These are phyloP conservation scores for Leccinum idahoense DNA, from an alignment of 1,284 basidiomycete genomes.

Conservation along the genomic window DNA sequence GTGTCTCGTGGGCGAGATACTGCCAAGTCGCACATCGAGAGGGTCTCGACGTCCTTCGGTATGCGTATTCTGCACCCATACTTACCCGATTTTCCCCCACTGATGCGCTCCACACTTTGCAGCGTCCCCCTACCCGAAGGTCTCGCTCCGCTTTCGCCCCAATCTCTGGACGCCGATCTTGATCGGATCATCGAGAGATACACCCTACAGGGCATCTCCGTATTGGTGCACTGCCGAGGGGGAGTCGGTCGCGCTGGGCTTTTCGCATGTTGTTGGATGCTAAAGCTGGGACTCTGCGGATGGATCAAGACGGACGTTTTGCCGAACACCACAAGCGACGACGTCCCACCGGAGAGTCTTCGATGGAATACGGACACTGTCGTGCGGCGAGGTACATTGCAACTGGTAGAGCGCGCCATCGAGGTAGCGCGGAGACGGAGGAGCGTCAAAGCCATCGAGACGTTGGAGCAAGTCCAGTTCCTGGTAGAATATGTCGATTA, in stretches of 20 bases:
- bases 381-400: slow-evolving; percentile 45
- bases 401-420: slow-evolving; percentile 72
- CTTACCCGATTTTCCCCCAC: not conserved
- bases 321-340: slow-evolving; percentile 1
- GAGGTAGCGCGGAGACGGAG: slow-evolving; percentile 68
- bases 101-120: slow-evolving; percentile 2
- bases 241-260: slow-evolving; percentile 94
- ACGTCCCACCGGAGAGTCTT: not conserved
- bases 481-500: slow-evolving; percentile 76
- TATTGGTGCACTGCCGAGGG: slow-evolving; percentile 91
- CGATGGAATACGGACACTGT: slow-evolving; percentile 18
- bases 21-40: slow-evolving; percentile 53
- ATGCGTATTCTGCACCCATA: slow-evolving; percentile 5
- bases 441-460: slow-evolving; percentile 86
- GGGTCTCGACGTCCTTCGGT: slow-evolving; percentile 74
- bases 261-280: slow-evolving; percentile 88
- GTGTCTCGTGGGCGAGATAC: slow-evolving; percentile 81
- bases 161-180: slow-evolving; percentile 68
- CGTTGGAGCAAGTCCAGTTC: slow-evolving; percentile 87
- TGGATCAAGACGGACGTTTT: slow-evolving; percentile 41
- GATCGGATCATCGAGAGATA: slow-evolving; percentile 67
- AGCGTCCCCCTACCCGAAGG: slow-evolving; percentile 92
- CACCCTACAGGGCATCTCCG: slow-evolving; percentile 68
- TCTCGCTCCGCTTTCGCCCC: slow-evolving; percentile 68
- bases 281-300: slow-evolving; percentile 86